phyloP scores from a whole-genome alignment of 768 basidiomycete species.

The Tephrocybe sp. region DNA sequence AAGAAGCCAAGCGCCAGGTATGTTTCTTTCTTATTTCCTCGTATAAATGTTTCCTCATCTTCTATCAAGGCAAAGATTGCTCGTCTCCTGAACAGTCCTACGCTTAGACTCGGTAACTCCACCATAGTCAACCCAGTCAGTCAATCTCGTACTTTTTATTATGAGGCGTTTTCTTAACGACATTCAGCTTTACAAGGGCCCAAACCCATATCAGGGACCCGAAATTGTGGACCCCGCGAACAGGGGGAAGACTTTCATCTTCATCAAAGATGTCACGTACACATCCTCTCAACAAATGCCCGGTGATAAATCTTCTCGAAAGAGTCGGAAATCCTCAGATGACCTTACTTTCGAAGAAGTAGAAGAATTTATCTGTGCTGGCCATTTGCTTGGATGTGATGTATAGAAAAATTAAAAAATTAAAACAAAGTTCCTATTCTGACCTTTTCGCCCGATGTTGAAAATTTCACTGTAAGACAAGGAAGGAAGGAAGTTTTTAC shows the following conservation, averaged over 20 bases:
- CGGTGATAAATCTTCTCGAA: not conserved
- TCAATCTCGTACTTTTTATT: not conserved
- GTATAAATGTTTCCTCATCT: not conserved
- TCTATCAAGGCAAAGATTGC: conserved; percentile 1
- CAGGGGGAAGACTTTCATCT: conserved; percentile 1
- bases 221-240: conserved; percentile 2
- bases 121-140: conserved; percentile 7
- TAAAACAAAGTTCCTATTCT: not conserved
- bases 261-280: not conserved
- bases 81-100: not conserved
- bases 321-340: not conserved
- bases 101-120: not conserved
- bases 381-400: not conserved
- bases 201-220: conserved; percentile 2
- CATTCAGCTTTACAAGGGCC: not conserved
- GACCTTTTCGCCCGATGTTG: no score
- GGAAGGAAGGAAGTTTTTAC: no score
- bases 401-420: not conserved
- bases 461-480: no score
- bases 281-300: not conserved
- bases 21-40: not conserved
- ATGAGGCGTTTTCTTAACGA: fast-evolving
- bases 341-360: conserved; percentile 5
- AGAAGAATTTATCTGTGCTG: not conserved
- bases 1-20: conserved; percentile 1